Conservation (phyloP, 805 yeast species). For the Limtongia smithiae region DNA sequence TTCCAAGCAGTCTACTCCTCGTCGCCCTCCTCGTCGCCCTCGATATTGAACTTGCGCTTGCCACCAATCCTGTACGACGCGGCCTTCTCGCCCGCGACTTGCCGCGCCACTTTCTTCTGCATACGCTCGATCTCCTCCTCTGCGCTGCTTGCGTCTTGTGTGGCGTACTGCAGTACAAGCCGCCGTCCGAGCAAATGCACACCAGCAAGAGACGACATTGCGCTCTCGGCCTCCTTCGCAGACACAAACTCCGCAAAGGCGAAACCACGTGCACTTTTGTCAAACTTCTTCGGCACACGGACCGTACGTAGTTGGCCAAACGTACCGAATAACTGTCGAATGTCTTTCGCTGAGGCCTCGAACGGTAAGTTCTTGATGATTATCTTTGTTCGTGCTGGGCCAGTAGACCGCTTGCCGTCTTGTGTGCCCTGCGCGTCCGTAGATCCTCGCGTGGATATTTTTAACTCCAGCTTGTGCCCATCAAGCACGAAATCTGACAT, state of each 20-base stretch:
- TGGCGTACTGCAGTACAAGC: slow-evolving; percentile 88
- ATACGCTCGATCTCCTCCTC: slow-evolving; percentile 87
- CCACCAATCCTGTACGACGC: slow-evolving; percentile 64
- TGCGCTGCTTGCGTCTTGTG: slow-evolving; percentile 72
- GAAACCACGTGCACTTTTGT: slow-evolving; percentile 92
- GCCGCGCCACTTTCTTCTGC: slow-evolving; percentile 80
- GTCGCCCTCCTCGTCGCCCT: slow-evolving; percentile 48
- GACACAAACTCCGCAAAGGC: slow-evolving; percentile 92
- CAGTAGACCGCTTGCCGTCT: slow-evolving; percentile 15
- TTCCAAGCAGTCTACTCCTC: slow-evolving; percentile 1
- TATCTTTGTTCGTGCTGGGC: slow-evolving; percentile 52
- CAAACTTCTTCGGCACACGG: slow-evolving; percentile 93
- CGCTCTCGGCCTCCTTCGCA: slow-evolving; percentile 83
- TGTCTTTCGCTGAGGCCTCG: slow-evolving; percentile 89
- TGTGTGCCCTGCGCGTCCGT: slow-evolving; percentile 26
- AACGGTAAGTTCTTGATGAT: slow-evolving; percentile 96
- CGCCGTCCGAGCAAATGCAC: slow-evolving; percentile 96
- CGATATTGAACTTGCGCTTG: slow-evolving; percentile 59
- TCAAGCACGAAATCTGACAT: slow-evolving; percentile 76
- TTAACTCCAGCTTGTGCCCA: slow-evolving; percentile 87
- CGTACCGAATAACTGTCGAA: slow-evolving; percentile 87
- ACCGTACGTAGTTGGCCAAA: slow-evolving; percentile 94
- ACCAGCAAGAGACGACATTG: slow-evolving; percentile 90
- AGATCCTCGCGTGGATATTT: slow-evolving; percentile 71
- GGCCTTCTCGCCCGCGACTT: slow-evolving; percentile 71